Percentiles rank a stretch among this genome's conserved stretches.
Conservation (phyloP, 495 filamentous ascomycete genomes). For the Aspergillus diversus region DNA sequence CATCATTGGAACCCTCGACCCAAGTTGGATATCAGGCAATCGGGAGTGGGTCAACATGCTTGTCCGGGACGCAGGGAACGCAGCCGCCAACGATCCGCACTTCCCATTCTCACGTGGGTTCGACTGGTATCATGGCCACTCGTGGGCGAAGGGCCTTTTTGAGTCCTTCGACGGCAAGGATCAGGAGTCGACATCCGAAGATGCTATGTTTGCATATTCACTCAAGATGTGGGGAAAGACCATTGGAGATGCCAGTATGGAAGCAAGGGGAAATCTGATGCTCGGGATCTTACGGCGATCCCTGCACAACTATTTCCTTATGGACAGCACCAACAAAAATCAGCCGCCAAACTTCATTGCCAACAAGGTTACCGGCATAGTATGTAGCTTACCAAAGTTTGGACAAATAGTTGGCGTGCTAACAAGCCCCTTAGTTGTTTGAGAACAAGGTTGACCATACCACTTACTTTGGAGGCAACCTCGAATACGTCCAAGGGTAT, state of each 20-base stretch:
- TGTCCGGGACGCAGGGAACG: constrained; percentile 78
- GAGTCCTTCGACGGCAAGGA: constrained; percentile 91
- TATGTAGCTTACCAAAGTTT: constrained; percentile 33
- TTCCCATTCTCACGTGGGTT: constrained; percentile 89
- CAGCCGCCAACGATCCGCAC: constrained; percentile 65
- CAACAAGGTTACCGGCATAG: constrained; percentile 90
- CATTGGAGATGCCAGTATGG: constrained; percentile 75
- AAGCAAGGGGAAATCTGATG: constrained; percentile 85
- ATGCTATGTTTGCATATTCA: constrained; percentile 84
- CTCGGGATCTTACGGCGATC: constrained; percentile 72
- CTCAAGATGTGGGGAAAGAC: constrained; percentile 93
- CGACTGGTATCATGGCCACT: constrained; percentile 95
- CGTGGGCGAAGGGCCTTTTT: constrained; percentile 95
- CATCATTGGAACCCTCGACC: constrained; percentile 80
- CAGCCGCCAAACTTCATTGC: constrained; percentile 76
- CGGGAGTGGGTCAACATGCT: constrained; percentile 80
- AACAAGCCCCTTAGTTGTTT: constrained; percentile 63
- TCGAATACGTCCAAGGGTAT: constrained; percentile 82
- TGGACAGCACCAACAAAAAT: constrained; percentile 68
- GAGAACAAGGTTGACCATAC: constrained; percentile 97
- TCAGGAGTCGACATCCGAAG: constrained; percentile 89
- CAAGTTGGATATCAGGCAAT: constrained; percentile 72
- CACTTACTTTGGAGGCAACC: constrained; percentile 84
- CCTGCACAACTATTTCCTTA: constrained; percentile 80
- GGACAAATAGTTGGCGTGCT: not conserved